Base-by-base conservation (phyloP, 2,329 filamentous ascomycete genomes). In the Alternaria hordeiaustralica region DNA sequence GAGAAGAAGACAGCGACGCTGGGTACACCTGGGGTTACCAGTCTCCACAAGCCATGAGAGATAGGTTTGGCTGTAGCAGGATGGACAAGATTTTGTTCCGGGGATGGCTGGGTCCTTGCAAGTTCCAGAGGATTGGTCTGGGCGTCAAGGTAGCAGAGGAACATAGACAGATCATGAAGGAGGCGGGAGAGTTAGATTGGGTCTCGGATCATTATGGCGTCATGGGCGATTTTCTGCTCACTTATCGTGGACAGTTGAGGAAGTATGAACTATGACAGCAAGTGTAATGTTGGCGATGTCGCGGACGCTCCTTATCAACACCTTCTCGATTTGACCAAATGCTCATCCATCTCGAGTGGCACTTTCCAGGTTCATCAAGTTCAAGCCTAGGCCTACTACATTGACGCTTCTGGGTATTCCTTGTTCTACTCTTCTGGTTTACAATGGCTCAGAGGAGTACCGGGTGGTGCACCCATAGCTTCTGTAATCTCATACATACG, bases 21-120 rank as follows among this genome's bases (percentile, higher is more conserved):
- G 86, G 85, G 0, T 86, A 83, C 68, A 89, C 87, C 0, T 89
- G 87, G 87, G 87, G 87, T 0, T 83, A 87, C 65, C 87, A 88
- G 77, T 82, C 81, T 3, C 70, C 80, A 3, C 77, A 78, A 3
- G 72, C 64, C 50, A 66, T 82, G 56, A 78, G 82, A 23, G 73
- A 83, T 43, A 76, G 70, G 60, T 87, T 84, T 73, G 86, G 85
- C 0, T 83, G 81, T 58, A 82, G 79, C 33, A 78, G 87, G 6
- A 86, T 88, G 85, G 87, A 88, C 59, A 88, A 85, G 74, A 78
- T 88, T 10, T 77, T 84, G 26, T 85, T 81, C 67, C 81, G 80
- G 45, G 86, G 86, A 2, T 61, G 46, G 13, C 41, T 80, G 0
- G 33, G 58, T 26, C 65, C 79, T 21, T 58, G 64, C 18, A 70